Conservation (phyloP, 2,329 filamentous ascomycete genomes). For the Xylariales sp. region DNA sequence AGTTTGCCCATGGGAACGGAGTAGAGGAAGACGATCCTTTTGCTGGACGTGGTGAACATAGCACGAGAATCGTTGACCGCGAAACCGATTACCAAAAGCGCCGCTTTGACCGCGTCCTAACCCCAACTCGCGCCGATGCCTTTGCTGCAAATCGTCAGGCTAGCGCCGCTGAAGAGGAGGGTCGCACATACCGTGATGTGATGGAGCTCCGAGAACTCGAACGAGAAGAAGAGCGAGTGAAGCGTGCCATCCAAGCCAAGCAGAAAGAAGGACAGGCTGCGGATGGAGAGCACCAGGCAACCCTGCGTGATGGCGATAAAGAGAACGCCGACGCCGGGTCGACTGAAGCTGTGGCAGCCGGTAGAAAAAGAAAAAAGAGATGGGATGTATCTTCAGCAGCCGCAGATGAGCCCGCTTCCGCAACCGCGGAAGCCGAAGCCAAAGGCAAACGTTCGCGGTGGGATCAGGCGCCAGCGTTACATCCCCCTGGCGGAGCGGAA, state of each 20-base stretch:
- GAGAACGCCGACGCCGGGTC: conserved; percentile 78
- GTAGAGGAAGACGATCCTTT: conserved; percentile 94
- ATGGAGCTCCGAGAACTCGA: conserved; percentile 94
- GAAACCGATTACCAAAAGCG: conserved; percentile 99
- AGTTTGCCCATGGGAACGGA: conserved; percentile 86
- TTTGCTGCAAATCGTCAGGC: conserved; percentile 81
- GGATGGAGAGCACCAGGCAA: conserved; percentile 74
- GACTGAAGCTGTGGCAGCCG: conserved; percentile 70
- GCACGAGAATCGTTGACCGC: conserved; percentile 88
- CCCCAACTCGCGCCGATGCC: conserved; percentile 85
- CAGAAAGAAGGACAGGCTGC: conserved; percentile 69
- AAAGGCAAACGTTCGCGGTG: conserved; percentile 85
- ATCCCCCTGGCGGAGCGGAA: conserved; percentile 63
- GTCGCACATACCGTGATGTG: conserved; percentile 85
- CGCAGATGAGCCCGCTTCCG: conserved; percentile 61
- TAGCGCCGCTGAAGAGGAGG: conserved; percentile 74
- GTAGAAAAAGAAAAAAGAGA: conserved; percentile 89
- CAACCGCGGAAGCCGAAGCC: conserved; percentile 64
- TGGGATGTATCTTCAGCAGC: conserved; percentile 83
- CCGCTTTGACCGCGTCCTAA: conserved; percentile 87
- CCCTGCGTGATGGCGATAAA: conserved; percentile 78
- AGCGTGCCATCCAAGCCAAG: conserved; percentile 82
- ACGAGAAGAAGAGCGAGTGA: conserved; percentile 90
- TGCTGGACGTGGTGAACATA: conserved; percentile 83
- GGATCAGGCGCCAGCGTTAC: conserved; percentile 80